Evolutionary conservation across 2,329 filamentous ascomycete species (phyloP).

Genomic region (Fusarium algeriense): DNA sequence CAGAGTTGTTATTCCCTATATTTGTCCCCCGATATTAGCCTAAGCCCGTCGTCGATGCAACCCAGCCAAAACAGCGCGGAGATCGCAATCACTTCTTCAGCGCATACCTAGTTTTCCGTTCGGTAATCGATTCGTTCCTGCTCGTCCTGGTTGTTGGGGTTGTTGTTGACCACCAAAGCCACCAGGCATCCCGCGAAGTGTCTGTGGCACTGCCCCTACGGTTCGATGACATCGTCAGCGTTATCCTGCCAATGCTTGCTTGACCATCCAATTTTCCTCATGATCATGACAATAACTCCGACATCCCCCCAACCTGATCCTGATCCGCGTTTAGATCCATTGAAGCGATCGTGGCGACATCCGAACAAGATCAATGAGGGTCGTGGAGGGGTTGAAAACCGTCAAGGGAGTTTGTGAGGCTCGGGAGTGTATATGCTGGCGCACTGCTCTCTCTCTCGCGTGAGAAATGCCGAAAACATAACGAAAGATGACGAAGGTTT

Average conservation of each 20-base stretch:
- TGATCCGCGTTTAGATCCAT: slow-evolving; percentile 24
- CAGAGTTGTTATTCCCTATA: slow-evolving; percentile 64
- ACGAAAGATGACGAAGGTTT: slow-evolving; percentile 33
- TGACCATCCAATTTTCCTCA: slow-evolving; percentile 11
- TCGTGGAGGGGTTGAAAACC: slow-evolving; percentile 36
- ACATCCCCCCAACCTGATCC: not conserved
- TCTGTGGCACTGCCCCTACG: slow-evolving; percentile 70
- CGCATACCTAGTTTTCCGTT: slow-evolving; percentile 72
- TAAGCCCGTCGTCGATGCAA: slow-evolving; percentile 15
- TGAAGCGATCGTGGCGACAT: slow-evolving; percentile 33
- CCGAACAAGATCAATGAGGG: slow-evolving; percentile 23
- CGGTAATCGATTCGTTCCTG: slow-evolving; percentile 70
- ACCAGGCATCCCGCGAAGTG: slow-evolving; percentile 71
- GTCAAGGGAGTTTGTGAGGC: slow-evolving; percentile 24
- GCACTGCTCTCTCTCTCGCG: slow-evolving; percentile 21
- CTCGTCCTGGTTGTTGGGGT: slow-evolving; percentile 65
- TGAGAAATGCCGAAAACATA: slow-evolving; percentile 17
- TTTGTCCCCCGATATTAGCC: slow-evolving; percentile 43
- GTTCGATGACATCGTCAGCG: slow-evolving; percentile 47
- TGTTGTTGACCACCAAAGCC: slow-evolving; percentile 71
- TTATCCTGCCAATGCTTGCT: slow-evolving; percentile 36
- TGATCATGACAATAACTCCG: slow-evolving; percentile 11
- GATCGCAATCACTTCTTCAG: slow-evolving; percentile 1
- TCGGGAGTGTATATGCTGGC: slow-evolving; percentile 29
- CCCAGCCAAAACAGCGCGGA: slow-evolving; percentile 16